A percentile compares a stretch with the other conserved stretches of the same genome.
phyloP scores from a whole-genome alignment of 495 filamentous ascomycete species.

The Penicillium atrosanguineum region DNA sequence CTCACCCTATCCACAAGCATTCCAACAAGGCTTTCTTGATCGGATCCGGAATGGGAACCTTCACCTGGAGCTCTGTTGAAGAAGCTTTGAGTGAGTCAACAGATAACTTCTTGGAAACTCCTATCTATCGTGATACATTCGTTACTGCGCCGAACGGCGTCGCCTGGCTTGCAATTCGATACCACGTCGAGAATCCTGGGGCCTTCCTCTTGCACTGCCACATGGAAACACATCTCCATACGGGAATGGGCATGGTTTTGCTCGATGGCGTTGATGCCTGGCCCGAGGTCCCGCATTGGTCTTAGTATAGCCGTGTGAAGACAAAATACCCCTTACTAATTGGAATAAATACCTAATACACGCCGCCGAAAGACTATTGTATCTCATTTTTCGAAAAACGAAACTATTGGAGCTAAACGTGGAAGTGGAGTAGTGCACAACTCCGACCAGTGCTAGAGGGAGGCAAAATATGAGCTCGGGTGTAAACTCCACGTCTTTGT shows the following conservation, averaged over 20 bases:
- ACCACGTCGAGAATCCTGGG: conserved; percentile 51
- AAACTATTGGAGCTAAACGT: too few relatives aligned
- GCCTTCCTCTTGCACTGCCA: conserved; percentile 55
- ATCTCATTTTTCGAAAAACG: too few relatives aligned
- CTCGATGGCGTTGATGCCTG: conserved; percentile 50
- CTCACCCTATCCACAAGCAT: conserved; percentile 57
- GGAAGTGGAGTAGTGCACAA: too few relatives aligned
- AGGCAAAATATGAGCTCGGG: too few relatives aligned
- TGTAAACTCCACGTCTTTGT: too few relatives aligned
- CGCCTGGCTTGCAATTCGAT: conserved; percentile 43
- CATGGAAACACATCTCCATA: conserved; percentile 46
- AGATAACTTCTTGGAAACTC: conserved; percentile 3
- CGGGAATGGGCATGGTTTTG: conserved; percentile 48
- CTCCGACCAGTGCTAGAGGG: too few relatives aligned
- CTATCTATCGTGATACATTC: conserved; percentile 43
- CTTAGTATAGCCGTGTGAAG: too few relatives aligned
- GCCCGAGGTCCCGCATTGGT: conserved; percentile 25
- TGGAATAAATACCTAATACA: too few relatives aligned
- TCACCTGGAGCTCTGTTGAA: conserved; percentile 38
- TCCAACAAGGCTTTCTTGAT: conserved; percentile 49
- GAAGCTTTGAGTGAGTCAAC: background rate
- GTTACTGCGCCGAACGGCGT: conserved; percentile 32
- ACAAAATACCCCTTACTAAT: too few relatives aligned
- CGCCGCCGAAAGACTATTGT: too few relatives aligned
- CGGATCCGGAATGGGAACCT: conserved; percentile 39